These are phyloP conservation scores for Xanthoconium purpureum DNA, from an alignment of 768 basidiomycete species.

Conservation along the genomic window DNA sequence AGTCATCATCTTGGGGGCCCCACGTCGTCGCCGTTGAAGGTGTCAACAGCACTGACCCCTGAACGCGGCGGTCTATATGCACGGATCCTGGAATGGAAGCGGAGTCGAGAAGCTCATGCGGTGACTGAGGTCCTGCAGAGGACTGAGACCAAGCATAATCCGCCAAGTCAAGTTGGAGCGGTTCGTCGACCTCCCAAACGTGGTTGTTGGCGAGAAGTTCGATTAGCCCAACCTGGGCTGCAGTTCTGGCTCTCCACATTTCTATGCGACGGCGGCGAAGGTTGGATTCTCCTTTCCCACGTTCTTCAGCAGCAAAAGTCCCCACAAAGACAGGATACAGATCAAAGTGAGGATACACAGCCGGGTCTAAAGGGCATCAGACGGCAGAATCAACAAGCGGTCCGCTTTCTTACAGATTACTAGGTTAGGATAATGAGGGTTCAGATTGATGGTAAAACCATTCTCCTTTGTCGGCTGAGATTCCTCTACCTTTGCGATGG, in stretches of 20 bases:
- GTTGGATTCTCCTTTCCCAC: background rate
- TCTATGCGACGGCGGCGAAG: constrained; percentile 13
- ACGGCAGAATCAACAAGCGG: background rate
- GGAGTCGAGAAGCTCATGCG: constrained; percentile 38
- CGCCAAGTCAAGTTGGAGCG: constrained; percentile 52
- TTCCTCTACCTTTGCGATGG: background rate
- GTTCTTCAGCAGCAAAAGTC: background rate
- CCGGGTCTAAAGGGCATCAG: constrained; percentile 20
- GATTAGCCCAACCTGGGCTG: constrained; percentile 22
- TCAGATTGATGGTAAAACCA: constrained; percentile 1
- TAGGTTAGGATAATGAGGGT: constrained; percentile 34
- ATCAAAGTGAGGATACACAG: constrained; percentile 22
- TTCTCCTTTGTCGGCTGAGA: background rate
- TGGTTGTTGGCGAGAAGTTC: constrained; percentile 17
- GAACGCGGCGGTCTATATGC: constrained; percentile 50
- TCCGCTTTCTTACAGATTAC: constrained; percentile 32
- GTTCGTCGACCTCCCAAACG: constrained; percentile 24
- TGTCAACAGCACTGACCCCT: constrained; percentile 57
- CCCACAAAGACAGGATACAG: constrained; percentile 16
- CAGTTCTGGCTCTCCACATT: constrained; percentile 15
- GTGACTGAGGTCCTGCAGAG: constrained; percentile 57
- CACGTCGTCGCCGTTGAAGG: constrained; percentile 46
- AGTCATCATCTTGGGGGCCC: constrained; percentile 47
- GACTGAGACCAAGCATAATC: constrained; percentile 72
- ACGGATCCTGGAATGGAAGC: constrained; percentile 48